Evolutionary conservation across 441 rosid genomes (phyloP).

Genomic region (Croton laevigatus): DNA sequence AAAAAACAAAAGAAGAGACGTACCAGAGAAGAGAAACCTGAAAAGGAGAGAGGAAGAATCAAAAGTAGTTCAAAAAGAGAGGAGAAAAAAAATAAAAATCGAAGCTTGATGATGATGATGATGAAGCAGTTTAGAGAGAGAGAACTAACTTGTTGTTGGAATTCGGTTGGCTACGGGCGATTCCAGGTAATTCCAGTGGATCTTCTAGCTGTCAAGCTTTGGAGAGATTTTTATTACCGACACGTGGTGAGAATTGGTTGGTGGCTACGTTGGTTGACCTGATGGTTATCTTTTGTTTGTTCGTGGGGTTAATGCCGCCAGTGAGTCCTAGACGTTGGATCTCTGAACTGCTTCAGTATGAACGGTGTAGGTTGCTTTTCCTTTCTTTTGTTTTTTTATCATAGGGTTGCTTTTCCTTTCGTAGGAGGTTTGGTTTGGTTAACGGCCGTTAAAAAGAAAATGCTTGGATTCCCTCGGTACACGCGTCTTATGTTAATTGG

Average conservation of each 20-base stretch:
- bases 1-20: conserved; percentile 2
- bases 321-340: conserved; percentile 50
- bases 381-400: too few species aligned
- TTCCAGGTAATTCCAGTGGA: conserved; percentile 52
- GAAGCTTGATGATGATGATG: conserved; percentile 1
- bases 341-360: not conserved
- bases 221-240: conserved; percentile 10
- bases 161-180: conserved; percentile 63
- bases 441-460: conserved; percentile 22
- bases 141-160: conserved; percentile 33
- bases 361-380: conserved; percentile 12
- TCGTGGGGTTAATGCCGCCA: conserved; percentile 29
- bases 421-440: conserved; percentile 22
- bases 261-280: conserved; percentile 29
- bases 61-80: conserved; percentile 22
- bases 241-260: conserved; percentile 43
- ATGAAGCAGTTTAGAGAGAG: conserved; percentile 16
- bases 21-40: not conserved
- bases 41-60: conserved; percentile 18
- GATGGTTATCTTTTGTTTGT: conserved; percentile 20
- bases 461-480: conserved; percentile 9
- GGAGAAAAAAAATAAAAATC: conserved; percentile 17
- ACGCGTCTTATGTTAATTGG: conserved; percentile 23
- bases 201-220: conserved; percentile 38
- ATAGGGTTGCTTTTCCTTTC: not conserved